Percentiles rank a stretch among this genome's conserved stretches.
Evolutionary conservation across 176 grass and related monocot species (phyloP).

Genomic region (Panicum miliaceum): DNA sequence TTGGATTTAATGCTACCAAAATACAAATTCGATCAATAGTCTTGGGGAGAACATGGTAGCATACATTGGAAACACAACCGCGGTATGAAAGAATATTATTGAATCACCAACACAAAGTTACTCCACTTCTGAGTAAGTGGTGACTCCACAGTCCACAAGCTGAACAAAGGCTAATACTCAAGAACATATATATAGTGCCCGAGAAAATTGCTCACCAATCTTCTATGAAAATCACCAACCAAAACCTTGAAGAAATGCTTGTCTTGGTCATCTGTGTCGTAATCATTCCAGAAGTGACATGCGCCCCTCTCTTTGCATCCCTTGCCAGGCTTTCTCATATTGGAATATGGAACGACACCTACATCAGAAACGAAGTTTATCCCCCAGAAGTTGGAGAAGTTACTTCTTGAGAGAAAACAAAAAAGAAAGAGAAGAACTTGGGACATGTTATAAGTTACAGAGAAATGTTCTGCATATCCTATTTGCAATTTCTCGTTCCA

Average conservation of each 20-base stretch:
- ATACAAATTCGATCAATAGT: neutral
- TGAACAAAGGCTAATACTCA: neutral
- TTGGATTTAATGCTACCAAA: neutral
- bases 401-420: neutral
- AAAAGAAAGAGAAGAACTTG: neutral
- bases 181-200: neutral
- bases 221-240: slow-evolving; percentile 16
- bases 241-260: slow-evolving; percentile 32
- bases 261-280: neutral
- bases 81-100: neutral
- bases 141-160: neutral
- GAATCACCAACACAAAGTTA: neutral
- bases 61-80: neutral
- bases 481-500: neutral
- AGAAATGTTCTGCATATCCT: neutral
- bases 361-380: neutral
- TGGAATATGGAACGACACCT: neutral
- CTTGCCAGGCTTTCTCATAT: slow-evolving; percentile 14
- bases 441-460: too few species aligned
- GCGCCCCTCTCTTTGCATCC: neutral
- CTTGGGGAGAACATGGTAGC: neutral
- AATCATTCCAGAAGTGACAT: neutral
- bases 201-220: slow-evolving; percentile 28
- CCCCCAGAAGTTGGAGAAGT: neutral
- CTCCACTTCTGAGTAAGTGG: too few species aligned